Percentiles rank a stretch among this genome's conserved stretches.
Evolutionary conservation across 2,329 filamentous ascomycete species (phyloP).

Genomic region (Davidsoniella eucalypti): DNA sequence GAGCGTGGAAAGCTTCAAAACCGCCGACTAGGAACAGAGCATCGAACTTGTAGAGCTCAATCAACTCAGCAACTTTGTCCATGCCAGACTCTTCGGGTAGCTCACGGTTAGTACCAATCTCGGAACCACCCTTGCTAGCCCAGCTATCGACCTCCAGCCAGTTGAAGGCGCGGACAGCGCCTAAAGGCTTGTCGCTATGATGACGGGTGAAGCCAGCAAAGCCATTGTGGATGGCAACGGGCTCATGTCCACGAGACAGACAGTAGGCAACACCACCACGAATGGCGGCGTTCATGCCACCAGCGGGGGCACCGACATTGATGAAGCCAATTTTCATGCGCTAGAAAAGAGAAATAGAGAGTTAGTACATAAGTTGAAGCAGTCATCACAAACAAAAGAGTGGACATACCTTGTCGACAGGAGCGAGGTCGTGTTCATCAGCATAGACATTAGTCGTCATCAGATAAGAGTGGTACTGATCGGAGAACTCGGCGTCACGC

Average conservation of each 20-base stretch:
- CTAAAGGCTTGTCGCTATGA: conserved; percentile 64
- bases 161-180: conserved; percentile 67
- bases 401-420: conserved; percentile 48
- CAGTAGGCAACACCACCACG: conserved; percentile 89
- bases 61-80: conserved; percentile 63
- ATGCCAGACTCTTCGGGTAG: conserved; percentile 75
- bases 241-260: conserved; percentile 76
- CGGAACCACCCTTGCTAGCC: conserved; percentile 92
- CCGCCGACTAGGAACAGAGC: conserved; percentile 84
- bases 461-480: conserved; percentile 80
- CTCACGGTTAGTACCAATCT: conserved; percentile 94
- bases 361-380: neutral
- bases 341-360: conserved; percentile 15
- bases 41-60: conserved; percentile 77
- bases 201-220: conserved; percentile 89
- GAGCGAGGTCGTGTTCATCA: conserved; percentile 42
- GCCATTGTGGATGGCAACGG: conserved; percentile 86
- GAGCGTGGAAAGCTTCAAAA: conserved; percentile 89
- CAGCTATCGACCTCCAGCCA: conserved; percentile 93
- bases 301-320: conserved; percentile 89
- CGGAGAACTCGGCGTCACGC: conserved; percentile 82
- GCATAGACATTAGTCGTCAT: conserved; percentile 76
- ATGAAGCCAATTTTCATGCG: conserved; percentile 86
- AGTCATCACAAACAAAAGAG: neutral
- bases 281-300: conserved; percentile 95